phyloP scores from a whole-genome alignment of 768 basidiomycete species.

The Mycena maculata region DNA sequence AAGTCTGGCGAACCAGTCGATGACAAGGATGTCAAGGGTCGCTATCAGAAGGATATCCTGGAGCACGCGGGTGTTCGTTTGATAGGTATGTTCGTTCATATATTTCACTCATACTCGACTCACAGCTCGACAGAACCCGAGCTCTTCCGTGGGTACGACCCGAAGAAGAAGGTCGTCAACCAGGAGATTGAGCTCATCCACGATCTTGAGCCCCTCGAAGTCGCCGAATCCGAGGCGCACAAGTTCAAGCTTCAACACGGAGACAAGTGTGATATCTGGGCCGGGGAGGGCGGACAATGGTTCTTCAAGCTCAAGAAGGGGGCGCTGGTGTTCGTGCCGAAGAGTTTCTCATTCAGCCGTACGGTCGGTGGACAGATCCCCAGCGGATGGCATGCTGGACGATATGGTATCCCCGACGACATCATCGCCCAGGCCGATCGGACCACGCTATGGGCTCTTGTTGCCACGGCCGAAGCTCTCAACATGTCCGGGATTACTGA shows the following conservation, averaged over 20 bases:
- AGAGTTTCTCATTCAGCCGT: constrained; percentile 94
- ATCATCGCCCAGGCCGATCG: constrained; percentile 96
- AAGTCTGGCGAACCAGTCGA: constrained; percentile 95
- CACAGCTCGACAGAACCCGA: constrained; percentile 81
- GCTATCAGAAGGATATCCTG: constrained; percentile 95
- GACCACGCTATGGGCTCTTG: constrained; percentile 93
- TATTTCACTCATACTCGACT: constrained; percentile 19
- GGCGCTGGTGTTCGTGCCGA: constrained; percentile 91
- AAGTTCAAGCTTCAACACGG: constrained; percentile 98
- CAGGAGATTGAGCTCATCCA: constrained; percentile 97
- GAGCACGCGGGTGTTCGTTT: constrained; percentile 92
- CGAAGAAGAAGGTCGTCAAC: constrained; percentile 96
- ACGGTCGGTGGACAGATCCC: constrained; percentile 96
- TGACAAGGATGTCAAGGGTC: constrained; percentile 95
- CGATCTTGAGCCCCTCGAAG: constrained; percentile 96
- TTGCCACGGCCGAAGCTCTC: constrained; percentile 94
- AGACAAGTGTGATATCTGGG: constrained; percentile 96
- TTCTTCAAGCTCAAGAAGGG: constrained; percentile 99
- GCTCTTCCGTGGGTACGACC: constrained; percentile 97
- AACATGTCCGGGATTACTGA: constrained; percentile 98
- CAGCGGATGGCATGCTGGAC: constrained; percentile 96
- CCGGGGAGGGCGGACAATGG: constrained; percentile 92
- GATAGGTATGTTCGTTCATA: constrained; percentile 72
- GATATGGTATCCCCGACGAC: constrained; percentile 97
- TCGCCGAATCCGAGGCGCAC: constrained; percentile 88